phyloP scores from a whole-genome alignment of 805 yeast genomes.

The Starmerella bombi region DNA sequence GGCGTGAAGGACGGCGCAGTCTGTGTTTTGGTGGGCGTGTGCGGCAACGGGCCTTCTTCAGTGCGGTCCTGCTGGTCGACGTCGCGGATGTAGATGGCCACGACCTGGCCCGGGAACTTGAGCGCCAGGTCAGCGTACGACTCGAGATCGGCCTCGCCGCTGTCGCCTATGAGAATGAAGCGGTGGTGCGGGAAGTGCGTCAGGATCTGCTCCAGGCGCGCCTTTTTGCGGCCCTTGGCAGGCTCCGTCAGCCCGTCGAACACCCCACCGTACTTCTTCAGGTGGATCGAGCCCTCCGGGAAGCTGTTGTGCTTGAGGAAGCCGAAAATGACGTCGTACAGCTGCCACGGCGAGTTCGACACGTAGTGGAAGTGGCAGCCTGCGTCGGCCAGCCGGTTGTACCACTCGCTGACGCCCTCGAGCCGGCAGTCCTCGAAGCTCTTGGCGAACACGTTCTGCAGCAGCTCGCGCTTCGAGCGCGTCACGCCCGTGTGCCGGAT shows the following conservation, averaged over 20 bases:
- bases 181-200: slow-evolving; percentile 63
- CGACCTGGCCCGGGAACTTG: slow-evolving; percentile 46
- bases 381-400: slow-evolving; percentile 35
- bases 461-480: slow-evolving; percentile 72
- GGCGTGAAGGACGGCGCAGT: too few species aligned
- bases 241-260: slow-evolving; percentile 77
- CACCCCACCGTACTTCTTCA: slow-evolving; percentile 76
- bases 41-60: too few species aligned
- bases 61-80: too few species aligned
- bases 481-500: slow-evolving; percentile 80
- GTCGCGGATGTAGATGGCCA: slow-evolving; percentile 69
- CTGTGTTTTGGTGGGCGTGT: too few species aligned
- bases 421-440: slow-evolving; percentile 56
- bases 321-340: slow-evolving; percentile 46
- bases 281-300: slow-evolving; percentile 73
- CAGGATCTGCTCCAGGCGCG: slow-evolving; percentile 47
- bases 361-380: slow-evolving; percentile 76
- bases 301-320: slow-evolving; percentile 44
- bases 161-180: slow-evolving; percentile 82
- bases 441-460: slow-evolving; percentile 62
- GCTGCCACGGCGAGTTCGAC: slow-evolving; percentile 90
- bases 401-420: slow-evolving; percentile 66
- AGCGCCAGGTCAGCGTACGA: slow-evolving; percentile 66
- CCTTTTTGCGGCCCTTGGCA: slow-evolving; percentile 64
- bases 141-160: slow-evolving; percentile 91